Conservation (phyloP, 2,329 filamentous ascomycete genomes). For the Hymenoscyphus occultus region DNA sequence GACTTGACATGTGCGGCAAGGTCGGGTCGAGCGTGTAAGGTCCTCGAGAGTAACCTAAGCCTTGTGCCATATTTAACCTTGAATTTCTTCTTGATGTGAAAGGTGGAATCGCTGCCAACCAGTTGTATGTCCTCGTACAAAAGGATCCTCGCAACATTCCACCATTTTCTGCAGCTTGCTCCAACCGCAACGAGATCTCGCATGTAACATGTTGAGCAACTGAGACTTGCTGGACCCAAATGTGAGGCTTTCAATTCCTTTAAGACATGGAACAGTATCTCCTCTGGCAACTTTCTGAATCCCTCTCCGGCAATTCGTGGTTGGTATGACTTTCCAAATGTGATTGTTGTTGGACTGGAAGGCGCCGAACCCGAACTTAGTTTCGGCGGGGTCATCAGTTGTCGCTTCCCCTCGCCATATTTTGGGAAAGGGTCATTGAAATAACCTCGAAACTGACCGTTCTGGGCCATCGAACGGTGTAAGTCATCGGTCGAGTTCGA, state of each 20-base stretch:
- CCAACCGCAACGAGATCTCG: slow-evolving; percentile 54
- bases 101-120: slow-evolving; percentile 51
- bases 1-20: slow-evolving; percentile 54
- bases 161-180: slow-evolving; percentile 50
- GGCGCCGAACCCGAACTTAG: slow-evolving; percentile 11
- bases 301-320: slow-evolving; percentile 45
- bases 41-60: slow-evolving; percentile 55
- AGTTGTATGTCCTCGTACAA: slow-evolving; percentile 57
- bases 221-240: slow-evolving; percentile 45
- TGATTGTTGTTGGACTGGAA: slow-evolving; percentile 10
- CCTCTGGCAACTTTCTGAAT: slow-evolving; percentile 55
- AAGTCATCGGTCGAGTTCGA: slow-evolving; percentile 17
- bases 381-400: slow-evolving; percentile 22
- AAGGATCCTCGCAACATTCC: slow-evolving; percentile 43
- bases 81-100: slow-evolving; percentile 54
- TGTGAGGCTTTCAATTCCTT: slow-evolving; percentile 52
- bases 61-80: slow-evolving; percentile 53
- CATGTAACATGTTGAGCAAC: slow-evolving; percentile 65
- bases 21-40: slow-evolving; percentile 51
- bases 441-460: slow-evolving; percentile 11
- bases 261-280: slow-evolving; percentile 57
- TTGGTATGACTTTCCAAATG: slow-evolving; percentile 18
- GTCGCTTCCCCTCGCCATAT: slow-evolving; percentile 15
- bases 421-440: slow-evolving; percentile 18
- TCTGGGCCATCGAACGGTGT: slow-evolving; percentile 10